These are phyloP conservation scores for Hanseniaspora valbyensis DNA, from an alignment of 805 yeast species.

Conservation along the genomic window DNA sequence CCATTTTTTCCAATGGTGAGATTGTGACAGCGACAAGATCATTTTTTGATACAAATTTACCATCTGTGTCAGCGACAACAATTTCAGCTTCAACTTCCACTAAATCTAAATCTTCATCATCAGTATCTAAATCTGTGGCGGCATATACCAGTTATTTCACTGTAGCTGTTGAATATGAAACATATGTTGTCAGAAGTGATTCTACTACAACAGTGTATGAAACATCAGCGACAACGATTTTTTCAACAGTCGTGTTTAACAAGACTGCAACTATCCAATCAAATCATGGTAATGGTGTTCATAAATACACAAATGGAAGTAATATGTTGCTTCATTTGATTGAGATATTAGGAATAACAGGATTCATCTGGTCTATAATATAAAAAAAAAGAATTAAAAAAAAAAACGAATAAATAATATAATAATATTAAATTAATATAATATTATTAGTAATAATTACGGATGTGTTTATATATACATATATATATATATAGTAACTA, in stretches of 20 bases:
- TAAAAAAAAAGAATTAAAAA: no score
- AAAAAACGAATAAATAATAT: no score
- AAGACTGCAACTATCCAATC: no score
- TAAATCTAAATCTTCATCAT: not conserved
- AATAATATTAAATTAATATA: no score
- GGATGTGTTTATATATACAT: no score
- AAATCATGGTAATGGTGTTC: no score
- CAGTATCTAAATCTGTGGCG: not conserved
- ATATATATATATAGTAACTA: no score
- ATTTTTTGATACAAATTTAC: constrained; percentile 25
- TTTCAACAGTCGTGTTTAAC: not conserved
- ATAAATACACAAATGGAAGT: no score
- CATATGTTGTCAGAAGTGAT: not conserved
- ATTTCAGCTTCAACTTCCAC: not conserved
- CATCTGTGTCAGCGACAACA: constrained; percentile 13
- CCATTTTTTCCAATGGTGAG: constrained; percentile 27
- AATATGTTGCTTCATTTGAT: no score
- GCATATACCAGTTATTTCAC: not conserved
- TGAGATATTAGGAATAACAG: no score
- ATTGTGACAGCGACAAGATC: constrained; percentile 26
- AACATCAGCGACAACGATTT: not conserved
- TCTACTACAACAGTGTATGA: not conserved
- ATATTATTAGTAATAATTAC: no score
- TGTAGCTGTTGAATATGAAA: not conserved
- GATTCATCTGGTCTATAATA: no score